Evolutionary conservation across 2,329 filamentous ascomycete species (phyloP).

Genomic region (Cercospora zeina): DNA sequence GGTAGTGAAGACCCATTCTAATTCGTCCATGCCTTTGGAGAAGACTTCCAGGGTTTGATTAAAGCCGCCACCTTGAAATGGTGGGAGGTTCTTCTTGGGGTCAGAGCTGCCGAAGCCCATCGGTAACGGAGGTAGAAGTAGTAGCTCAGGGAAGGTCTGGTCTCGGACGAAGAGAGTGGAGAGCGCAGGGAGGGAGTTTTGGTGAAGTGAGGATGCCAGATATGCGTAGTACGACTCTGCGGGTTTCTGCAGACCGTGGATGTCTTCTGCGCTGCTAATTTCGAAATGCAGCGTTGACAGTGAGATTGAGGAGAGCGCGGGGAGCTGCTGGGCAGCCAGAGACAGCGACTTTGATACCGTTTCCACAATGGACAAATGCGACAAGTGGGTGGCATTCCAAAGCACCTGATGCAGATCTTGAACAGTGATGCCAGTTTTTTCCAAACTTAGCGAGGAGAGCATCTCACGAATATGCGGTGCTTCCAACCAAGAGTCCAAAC

Average conservation of each 20-base stretch:
- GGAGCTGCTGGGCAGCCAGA: constrained; percentile 52
- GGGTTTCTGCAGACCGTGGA: constrained; percentile 58
- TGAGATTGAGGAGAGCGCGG: constrained; percentile 66
- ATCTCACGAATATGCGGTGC: constrained; percentile 59
- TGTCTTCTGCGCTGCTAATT: constrained; percentile 64
- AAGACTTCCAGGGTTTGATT: constrained; percentile 63
- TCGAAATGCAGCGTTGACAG: constrained; percentile 78
- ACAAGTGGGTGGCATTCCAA: constrained; percentile 58
- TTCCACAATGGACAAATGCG: constrained; percentile 59
- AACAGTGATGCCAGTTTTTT: constrained; percentile 68
- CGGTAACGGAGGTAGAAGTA: constrained; percentile 69
- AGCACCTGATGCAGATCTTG: constrained; percentile 63
- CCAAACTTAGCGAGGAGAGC: constrained; percentile 69
- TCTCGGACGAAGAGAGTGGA: constrained; percentile 82
- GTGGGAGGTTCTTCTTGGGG: constrained; percentile 34
- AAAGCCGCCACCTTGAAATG: constrained; percentile 41
- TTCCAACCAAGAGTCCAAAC: constrained; percentile 68
- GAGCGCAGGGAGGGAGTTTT: constrained; percentile 71
- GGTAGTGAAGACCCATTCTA: constrained; percentile 67
- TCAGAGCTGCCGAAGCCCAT: constrained; percentile 49
- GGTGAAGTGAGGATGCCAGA: constrained; percentile 77
- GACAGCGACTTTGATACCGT: constrained; percentile 60
- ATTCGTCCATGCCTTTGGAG: constrained; percentile 65
- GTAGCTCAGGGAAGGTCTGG: constrained; percentile 74
- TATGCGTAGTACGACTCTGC: constrained; percentile 75